phyloP scores from a whole-genome alignment of 345 rosid genomes.

The Dipteronia sinensis region DNA sequence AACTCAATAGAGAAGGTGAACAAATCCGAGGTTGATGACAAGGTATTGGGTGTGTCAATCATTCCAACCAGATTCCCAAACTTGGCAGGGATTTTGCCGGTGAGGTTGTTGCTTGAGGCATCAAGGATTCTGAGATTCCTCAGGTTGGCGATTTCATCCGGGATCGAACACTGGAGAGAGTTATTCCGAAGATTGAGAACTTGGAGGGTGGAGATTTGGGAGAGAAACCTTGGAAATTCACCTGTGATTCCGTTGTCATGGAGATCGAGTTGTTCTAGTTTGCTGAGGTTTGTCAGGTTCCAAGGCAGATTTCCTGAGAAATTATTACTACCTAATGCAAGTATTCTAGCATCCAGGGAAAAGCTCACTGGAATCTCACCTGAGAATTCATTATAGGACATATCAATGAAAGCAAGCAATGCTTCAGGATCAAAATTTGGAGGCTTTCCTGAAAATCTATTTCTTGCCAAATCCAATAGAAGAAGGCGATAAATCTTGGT shows the following conservation, averaged over 20 bases:
- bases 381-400: constrained; percentile 38
- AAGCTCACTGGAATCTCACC: constrained; percentile 35
- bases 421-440: constrained; percentile 27
- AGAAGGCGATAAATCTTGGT: constrained; percentile 32
- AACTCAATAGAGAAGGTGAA: constrained; percentile 26
- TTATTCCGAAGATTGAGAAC: constrained; percentile 33
- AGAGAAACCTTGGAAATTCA: constrained; percentile 32
- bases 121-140: constrained; percentile 36
- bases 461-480: constrained; percentile 33
- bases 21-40: constrained; percentile 8
- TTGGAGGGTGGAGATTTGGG: constrained; percentile 29
- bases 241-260: constrained; percentile 40
- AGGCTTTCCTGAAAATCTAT: constrained; percentile 31
- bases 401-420: constrained; percentile 29
- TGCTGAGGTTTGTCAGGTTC: constrained; percentile 29
- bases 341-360: constrained; percentile 25
- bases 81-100: constrained; percentile 25
- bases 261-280: constrained; percentile 36
- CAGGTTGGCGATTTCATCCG: constrained; percentile 24
- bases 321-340: constrained; percentile 28
- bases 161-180: constrained; percentile 27
- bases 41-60: constrained; percentile 24
- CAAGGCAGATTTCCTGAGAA: constrained; percentile 34
- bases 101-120: constrained; percentile 34
- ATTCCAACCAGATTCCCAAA: constrained; percentile 33